Conservation (phyloP, 192 early-diverging fungal species). For the Funneliformis geosporum region DNA sequence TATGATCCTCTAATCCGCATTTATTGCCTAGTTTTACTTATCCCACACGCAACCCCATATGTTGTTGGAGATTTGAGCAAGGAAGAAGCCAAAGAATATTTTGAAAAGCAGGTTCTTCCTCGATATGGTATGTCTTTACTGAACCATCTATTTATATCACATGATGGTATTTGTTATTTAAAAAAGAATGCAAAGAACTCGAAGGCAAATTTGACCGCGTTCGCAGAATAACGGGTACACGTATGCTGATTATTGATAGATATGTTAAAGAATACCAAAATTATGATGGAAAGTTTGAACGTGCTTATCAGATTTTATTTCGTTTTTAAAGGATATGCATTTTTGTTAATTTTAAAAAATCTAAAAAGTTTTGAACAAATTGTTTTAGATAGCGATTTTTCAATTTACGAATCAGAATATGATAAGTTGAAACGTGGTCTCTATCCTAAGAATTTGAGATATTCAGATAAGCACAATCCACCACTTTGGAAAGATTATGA, state of each 20-base stretch:
- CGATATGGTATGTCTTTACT: conserved; percentile 24
- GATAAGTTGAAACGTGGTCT: too few relatives aligned
- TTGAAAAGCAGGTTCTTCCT: conserved; percentile 24
- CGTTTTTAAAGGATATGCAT: too few relatives aligned
- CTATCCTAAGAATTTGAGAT: not conserved
- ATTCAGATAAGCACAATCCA: not conserved
- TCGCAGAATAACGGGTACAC: too few relatives aligned
- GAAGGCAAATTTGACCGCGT: too few relatives aligned
- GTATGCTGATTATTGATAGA: not conserved
- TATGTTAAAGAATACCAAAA: conserved; percentile 20
- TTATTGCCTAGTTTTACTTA: conserved; percentile 18
- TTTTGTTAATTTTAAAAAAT: too few relatives aligned
- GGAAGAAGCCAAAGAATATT: conserved; percentile 26
- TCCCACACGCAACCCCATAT: conserved; percentile 26
- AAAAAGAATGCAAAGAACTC: not conserved
- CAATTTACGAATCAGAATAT: too few relatives aligned
- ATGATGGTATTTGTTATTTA: not conserved
- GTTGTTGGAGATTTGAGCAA: conserved; percentile 21
- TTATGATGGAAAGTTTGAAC: not conserved
- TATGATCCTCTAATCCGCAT: conserved; percentile 22
- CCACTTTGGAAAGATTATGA: not conserved
- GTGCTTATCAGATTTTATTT: not conserved
- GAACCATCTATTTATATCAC: conserved; percentile 23
- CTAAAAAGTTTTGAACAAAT: not conserved
- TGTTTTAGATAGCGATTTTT: not conserved